Percentiles rank a stretch among this genome's conserved stretches.
Conservation (phyloP, 495 filamentous ascomycete genomes). For the Monascus purpureus region DNA sequence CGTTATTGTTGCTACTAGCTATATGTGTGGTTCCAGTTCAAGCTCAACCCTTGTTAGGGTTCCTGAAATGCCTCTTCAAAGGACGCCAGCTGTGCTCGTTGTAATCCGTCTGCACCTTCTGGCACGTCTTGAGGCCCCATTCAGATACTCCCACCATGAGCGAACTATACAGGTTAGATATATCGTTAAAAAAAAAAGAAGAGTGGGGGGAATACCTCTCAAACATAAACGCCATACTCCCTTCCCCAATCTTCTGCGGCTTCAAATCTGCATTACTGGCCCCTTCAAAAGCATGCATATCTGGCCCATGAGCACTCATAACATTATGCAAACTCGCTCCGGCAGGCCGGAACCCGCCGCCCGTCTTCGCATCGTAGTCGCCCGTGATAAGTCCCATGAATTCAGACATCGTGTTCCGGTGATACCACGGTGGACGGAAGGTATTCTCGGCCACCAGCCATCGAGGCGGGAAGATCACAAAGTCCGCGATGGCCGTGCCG, state of each 20-base stretch:
- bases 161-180: conserved; percentile 36
- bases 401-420: conserved; percentile 68
- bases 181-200: neutral
- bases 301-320: conserved; percentile 50
- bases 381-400: conserved; percentile 45
- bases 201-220: conserved; percentile 32
- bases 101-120: conserved; percentile 74
- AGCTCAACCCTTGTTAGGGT: conserved; percentile 33
- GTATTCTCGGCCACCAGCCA: conserved; percentile 69
- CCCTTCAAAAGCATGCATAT: conserved; percentile 41
- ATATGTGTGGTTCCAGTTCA: no score
- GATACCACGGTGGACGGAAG: conserved; percentile 74
- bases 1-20: no score
- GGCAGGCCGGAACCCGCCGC: conserved; percentile 49
- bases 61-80: conserved; percentile 62
- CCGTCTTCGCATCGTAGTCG: conserved; percentile 51
- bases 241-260: conserved; percentile 45
- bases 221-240: conserved; percentile 57
- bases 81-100: conserved; percentile 76
- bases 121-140: conserved; percentile 73
- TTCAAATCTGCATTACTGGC: conserved; percentile 43
- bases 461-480: conserved; percentile 71
- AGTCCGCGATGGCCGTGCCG: conserved; percentile 66
- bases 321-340: conserved; percentile 51
- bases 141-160: conserved; percentile 86